A percentile compares a stretch with the other conserved stretches of the same genome.
phyloP scores from a whole-genome alignment of 2,329 filamentous ascomycete genomes.

The Exophiala calicioides region DNA sequence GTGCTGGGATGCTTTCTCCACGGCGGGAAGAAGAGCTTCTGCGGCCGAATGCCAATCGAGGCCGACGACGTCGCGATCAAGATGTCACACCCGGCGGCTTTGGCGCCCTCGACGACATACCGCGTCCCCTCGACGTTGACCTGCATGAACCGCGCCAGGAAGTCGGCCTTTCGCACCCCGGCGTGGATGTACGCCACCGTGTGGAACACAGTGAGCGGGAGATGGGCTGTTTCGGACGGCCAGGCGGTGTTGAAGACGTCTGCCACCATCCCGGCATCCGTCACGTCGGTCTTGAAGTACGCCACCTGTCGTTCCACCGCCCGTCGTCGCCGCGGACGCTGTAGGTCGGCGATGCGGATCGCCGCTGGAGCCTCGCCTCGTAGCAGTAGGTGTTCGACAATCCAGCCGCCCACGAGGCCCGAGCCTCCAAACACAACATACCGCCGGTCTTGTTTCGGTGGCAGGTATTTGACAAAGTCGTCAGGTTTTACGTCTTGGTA shows the following conservation, averaged over 20 bases:
- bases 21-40: constrained; percentile 46
- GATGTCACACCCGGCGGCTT: constrained; percentile 49
- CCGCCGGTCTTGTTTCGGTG: not conserved
- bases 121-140: constrained; percentile 56
- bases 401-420: constrained; percentile 55
- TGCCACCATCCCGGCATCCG: constrained; percentile 46
- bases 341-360: constrained; percentile 58
- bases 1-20: constrained; percentile 45
- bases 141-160: constrained; percentile 48
- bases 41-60: constrained; percentile 47
- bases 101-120: constrained; percentile 53
- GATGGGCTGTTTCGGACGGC: constrained; percentile 42
- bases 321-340: constrained; percentile 42
- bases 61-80: constrained; percentile 58
- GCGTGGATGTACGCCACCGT: constrained; percentile 58
- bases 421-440: constrained; percentile 3
- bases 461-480: not conserved
- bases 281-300: constrained; percentile 54
- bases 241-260: constrained; percentile 53
- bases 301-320: constrained; percentile 48
- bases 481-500: not conserved
- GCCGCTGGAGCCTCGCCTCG: constrained; percentile 54
- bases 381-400: constrained; percentile 55
- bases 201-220: constrained; percentile 60
- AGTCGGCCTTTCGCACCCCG: constrained; percentile 48